Base-by-base conservation (phyloP, 129 eudicot genomes). In the Helianthus tuberosus region DNA sequence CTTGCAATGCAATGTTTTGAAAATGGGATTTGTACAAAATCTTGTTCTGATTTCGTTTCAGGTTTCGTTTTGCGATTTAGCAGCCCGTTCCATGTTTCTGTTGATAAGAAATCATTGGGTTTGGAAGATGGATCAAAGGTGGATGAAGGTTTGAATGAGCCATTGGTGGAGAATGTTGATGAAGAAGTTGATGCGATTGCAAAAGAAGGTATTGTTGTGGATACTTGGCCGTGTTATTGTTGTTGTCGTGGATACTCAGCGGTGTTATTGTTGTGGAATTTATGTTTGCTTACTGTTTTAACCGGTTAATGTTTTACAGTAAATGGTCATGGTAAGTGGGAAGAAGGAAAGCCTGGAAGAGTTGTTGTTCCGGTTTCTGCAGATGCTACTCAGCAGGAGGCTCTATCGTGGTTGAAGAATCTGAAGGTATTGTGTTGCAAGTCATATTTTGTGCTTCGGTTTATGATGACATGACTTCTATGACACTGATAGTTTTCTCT, bases 321-420 rank as follows among this genome's bases (percentile, higher is more conserved):
- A 44, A 73, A 36, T 12, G 71, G 52, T 78, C 44, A 75, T 70
- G 44, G 17, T 52, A 82, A 75, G 68, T 20, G 76, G 64, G 79
- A 76, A 75, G 80, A 80, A 75, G 85, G 74, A 57, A 80, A 72
- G 75, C 79, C 75, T 69, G 85, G 82, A 77, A 89, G 89, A 32
- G 70, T 91, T 68, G 64, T 84, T 35, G 55, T 94, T 72, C 86
- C 86, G 53, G 79, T 81, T 81, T 72, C 87, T 50, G 96, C 78
- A 75, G 99, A 94, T 86, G 66, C 79, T 66, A 79, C 85, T 76
- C 97, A 94, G 69, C 82, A 88, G 70, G 97, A 94, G 85, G 89
- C 97, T 67, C 54, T 94, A 39, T 75, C 17, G 38, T 55, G 79
- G 71, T 78, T 94, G 60, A 94, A 85, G 85, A 87, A 85, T 81